A percentile compares a stretch with the other conserved stretches of the same genome.
Conservation (phyloP, 345 rosid genomes). For the Moringa oleifera region DNA sequence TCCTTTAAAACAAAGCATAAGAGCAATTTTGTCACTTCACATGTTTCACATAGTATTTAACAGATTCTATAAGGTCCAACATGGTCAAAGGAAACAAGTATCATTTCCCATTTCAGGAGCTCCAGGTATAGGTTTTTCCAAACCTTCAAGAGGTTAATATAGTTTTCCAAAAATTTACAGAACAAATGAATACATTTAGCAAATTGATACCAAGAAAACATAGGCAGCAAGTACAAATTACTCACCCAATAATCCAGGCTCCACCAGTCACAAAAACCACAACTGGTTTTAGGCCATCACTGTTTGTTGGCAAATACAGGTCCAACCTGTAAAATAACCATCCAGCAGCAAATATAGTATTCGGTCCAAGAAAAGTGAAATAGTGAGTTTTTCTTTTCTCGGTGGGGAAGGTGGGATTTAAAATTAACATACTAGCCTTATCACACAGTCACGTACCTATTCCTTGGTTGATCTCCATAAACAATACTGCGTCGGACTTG, state of each 20-base stretch:
- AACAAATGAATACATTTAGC: neutral
- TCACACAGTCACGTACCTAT: conserved; percentile 44
- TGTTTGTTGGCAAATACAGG: conserved; percentile 63
- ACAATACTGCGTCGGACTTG: conserved; percentile 75
- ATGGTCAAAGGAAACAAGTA: no score
- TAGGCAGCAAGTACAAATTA: conserved; percentile 12
- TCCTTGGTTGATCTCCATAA: conserved; percentile 95
- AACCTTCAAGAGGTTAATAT: no score
- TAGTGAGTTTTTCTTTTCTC: neutral
- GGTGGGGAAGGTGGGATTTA: neutral
- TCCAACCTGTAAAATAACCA: conserved; percentile 54
- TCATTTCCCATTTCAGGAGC: no score
- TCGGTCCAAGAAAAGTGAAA: conserved; percentile 2
- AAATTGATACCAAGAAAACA: conserved; percentile 1
- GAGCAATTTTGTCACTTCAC: no score
- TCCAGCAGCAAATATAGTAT: conserved; percentile 6
- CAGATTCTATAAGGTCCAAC: no score
- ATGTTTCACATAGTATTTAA: no score
- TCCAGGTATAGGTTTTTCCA: no score
- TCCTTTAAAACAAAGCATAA: no score
- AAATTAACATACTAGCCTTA: neutral
- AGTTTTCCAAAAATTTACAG: neutral
- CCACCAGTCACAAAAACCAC: conserved; percentile 95
- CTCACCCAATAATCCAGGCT: conserved; percentile 98
- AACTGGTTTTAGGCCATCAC: conserved; percentile 74